Evolutionary conservation across 1,284 basidiomycete genomes (phyloP).

Genomic region (Ceratobasidium sp.): DNA sequence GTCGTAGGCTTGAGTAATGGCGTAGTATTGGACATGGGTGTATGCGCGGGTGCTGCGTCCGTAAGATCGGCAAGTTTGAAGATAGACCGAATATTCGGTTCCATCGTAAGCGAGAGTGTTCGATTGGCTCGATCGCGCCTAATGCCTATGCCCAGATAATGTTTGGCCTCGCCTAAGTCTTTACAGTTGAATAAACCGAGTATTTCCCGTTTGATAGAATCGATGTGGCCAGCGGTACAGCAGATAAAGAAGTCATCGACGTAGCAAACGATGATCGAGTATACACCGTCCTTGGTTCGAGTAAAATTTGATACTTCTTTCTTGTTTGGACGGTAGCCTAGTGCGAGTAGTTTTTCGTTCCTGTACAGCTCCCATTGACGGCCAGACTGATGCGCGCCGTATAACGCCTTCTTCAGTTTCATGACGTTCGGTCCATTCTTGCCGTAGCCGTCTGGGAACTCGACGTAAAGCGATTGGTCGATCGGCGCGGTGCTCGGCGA

Average conservation of each 20-base stretch:
- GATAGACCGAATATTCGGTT: conserved; percentile 42
- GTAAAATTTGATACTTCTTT: neutral
- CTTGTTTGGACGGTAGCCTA: conserved; percentile 2
- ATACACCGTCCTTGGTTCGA: neutral
- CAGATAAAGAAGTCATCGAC: conserved; percentile 36
- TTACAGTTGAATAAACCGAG: conserved; percentile 27
- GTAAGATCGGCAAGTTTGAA: conserved; percentile 39
- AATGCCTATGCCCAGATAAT: conserved; percentile 46
- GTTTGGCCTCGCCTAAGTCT: conserved; percentile 45
- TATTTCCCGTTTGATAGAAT: conserved; percentile 10
- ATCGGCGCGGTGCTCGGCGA: conserved; percentile 60
- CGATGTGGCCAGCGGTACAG: conserved; percentile 8
- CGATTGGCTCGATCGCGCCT: conserved; percentile 8
- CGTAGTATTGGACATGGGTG: conserved; percentile 18
- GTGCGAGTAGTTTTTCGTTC: conserved; percentile 4
- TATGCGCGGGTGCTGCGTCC: conserved; percentile 13
- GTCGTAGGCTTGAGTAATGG: neutral
- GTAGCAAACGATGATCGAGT: conserved; percentile 7
- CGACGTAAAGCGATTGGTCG: neutral
- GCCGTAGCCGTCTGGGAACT: conserved; percentile 7
- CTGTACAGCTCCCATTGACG: neutral
- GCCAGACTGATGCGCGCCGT: conserved; percentile 12
- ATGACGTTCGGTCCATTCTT: conserved; percentile 21
- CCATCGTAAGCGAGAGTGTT: conserved; percentile 33
- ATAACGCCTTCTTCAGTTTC: conserved; percentile 20